Conservation (phyloP, 805 yeast genomes). For the Candida montana region DNA sequence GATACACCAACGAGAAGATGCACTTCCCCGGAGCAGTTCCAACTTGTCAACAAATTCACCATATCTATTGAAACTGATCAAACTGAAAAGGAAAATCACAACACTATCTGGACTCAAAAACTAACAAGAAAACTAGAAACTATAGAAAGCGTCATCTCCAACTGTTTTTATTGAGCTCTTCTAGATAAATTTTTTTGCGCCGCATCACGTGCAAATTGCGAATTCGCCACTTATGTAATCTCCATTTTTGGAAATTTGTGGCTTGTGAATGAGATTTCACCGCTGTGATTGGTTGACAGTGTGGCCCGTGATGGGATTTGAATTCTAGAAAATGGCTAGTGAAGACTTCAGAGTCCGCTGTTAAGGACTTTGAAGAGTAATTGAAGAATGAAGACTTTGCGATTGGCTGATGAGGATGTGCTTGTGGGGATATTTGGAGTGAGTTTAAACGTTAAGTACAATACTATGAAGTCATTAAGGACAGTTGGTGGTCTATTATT, state of each 20-base stretch:
- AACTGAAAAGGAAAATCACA: no score
- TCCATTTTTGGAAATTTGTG: background rate
- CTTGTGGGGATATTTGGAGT: no score
- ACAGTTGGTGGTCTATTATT: no score
- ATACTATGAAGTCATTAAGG: no score
- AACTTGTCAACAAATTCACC: constrained; percentile 14
- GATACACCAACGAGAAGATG: constrained; percentile 56
- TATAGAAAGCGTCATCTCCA: background rate
- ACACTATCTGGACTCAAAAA: no score
- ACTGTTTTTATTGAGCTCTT: background rate
- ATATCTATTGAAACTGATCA: background rate
- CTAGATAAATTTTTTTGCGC: background rate
- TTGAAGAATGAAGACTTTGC: background rate
- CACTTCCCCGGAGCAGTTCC: constrained; percentile 42
- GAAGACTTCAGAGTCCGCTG: constrained; percentile 4
- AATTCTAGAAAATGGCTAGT: background rate
- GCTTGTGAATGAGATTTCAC: background rate
- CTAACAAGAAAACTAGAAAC: no score
- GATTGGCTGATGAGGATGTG: no score
- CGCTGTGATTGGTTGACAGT: background rate
- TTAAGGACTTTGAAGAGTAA: background rate
- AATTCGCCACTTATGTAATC: background rate
- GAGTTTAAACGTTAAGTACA: no score
- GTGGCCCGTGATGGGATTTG: background rate
- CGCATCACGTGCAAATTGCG: constrained; percentile 6